Base-by-base conservation (phyloP, 306 rosid genomes). In the Pueraria montana region DNA sequence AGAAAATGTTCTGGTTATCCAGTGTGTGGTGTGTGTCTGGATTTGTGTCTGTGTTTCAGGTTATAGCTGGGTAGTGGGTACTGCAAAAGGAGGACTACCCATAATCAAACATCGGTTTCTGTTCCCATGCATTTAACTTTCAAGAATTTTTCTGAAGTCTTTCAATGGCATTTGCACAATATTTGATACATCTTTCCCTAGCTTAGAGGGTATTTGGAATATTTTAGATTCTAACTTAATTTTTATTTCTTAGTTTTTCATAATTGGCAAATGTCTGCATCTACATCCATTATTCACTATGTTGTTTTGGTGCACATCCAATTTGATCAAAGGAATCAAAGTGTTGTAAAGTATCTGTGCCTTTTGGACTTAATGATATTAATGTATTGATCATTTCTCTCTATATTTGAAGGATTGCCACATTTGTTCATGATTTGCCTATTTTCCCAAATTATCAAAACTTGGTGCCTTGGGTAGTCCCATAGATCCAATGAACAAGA, bases 251-350 rank as follows among this genome's bases (percentile, higher is more conserved):
- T 24, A 36, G 10, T 12, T 62, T 72, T 18, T 52, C 17, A 18
- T 53, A 72, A 65, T 30, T 63, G 43, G 40, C 17, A 49, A 38
- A 62, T 61, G 42, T 55, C 59, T 75, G 23, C 40, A 6, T 78
- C 77, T 73, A 5, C 34, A 52, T 75, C 70, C 62, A 66, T 66
- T 53, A 9, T 73, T 24, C 40, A 13, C 49, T 70, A 0, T 61
- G 53, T 63, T 76, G 23, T 59, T 76, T 30, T 43, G 20, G 32
- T 27, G 20, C 53, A 34, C 76, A 27, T 75, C 34, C 18, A 77
- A 63, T 71, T 85, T 66, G 48, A 36, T 74, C 45, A 38, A 77
- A 65, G 62, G 72, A 71, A 63, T 76, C 58, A 16, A 13, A 53
- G 34, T 80, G 21, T 74, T 56, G 52, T 62, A 20, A 48, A 78